Percentiles rank a stretch among this genome's conserved stretches.
These are phyloP conservation scores for Trametes villosa DNA, from an alignment of 768 basidiomycete species.

Conservation along the genomic window DNA sequence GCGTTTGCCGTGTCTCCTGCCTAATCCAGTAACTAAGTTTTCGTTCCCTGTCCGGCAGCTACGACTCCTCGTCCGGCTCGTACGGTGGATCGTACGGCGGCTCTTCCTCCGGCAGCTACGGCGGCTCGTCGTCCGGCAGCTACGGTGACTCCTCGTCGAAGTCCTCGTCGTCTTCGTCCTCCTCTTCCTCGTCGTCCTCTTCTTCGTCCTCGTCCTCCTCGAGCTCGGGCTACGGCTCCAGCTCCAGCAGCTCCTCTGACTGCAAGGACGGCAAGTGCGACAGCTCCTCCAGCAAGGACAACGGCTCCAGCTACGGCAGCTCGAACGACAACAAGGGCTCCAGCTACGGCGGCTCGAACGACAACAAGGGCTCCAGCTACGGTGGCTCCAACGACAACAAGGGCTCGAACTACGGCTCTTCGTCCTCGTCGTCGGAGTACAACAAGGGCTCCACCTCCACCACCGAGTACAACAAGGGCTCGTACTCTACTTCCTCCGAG, in stretches of 20 bases:
- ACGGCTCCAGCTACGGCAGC: constrained; percentile 30
- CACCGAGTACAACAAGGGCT: not conserved
- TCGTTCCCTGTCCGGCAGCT: too few species aligned
- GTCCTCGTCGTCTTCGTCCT: not conserved
- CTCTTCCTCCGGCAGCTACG: not conserved
- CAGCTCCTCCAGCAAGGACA: constrained; percentile 17
- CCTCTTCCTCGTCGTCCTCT: not conserved
- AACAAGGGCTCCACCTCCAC: not conserved
- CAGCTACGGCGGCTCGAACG: constrained; percentile 21
- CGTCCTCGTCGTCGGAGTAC: not conserved
- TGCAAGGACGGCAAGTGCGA: not conserved
- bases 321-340: constrained; percentile 23
- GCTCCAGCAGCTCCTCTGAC: constrained; percentile 28
- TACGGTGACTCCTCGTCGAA: constrained; percentile 3
- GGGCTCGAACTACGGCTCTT: constrained; percentile 27
- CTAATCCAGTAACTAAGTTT: not conserved
- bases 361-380: constrained; percentile 27
- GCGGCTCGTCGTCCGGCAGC: not conserved
- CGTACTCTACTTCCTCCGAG: not conserved
- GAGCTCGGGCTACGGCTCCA: constrained; percentile 19
- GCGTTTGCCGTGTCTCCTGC: constrained; percentile 30
- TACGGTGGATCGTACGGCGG: not conserved
- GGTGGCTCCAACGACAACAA: constrained; percentile 16
- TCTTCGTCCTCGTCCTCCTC: not conserved
- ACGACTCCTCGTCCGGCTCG: not conserved